Evolutionary conservation across 768 basidiomycete genomes (phyloP).

Genomic region (Suillus occidentalis): DNA sequence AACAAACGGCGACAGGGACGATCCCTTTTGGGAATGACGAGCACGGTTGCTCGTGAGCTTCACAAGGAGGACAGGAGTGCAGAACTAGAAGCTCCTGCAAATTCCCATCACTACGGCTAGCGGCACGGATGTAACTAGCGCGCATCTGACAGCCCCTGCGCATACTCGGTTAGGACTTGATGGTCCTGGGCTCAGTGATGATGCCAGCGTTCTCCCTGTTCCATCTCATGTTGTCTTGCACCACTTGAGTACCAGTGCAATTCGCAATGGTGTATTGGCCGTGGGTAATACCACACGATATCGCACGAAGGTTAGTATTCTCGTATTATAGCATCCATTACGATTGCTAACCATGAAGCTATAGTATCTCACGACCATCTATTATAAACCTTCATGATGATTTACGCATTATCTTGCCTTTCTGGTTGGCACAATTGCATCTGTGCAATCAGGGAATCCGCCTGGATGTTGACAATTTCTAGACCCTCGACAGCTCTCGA

Average conservation of each 20-base stretch:
- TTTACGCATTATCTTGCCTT: background rate
- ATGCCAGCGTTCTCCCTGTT: conserved; percentile 87
- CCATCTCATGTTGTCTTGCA: conserved; percentile 94
- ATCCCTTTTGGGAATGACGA: conserved; percentile 36
- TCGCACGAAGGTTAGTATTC: conserved; percentile 71
- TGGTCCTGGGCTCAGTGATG: conserved; percentile 64
- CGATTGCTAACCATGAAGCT: conserved; percentile 19
- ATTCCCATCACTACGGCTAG: conserved; percentile 40
- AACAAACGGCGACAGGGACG: conserved; percentile 32
- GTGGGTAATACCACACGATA: conserved; percentile 92
- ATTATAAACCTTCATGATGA: conserved; percentile 62
- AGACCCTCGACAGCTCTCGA: background rate
- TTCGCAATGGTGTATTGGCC: conserved; percentile 88
- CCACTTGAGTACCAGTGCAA: conserved; percentile 93
- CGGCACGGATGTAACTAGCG: conserved; percentile 36
- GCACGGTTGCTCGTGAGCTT: conserved; percentile 31
- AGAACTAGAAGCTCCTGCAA: conserved; percentile 21
- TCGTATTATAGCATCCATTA: conserved; percentile 6
- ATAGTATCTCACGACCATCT: conserved; percentile 84
- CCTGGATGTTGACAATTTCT: background rate
- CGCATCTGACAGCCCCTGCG: conserved; percentile 24
- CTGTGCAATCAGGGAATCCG: background rate
- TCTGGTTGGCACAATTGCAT: background rate
- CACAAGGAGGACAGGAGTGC: conserved; percentile 22
- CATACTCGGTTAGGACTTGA: conserved; percentile 37